These are phyloP conservation scores for Licmophora abbreviata DNA, from an alignment of 108 stramenopile genomes.

Conservation along the genomic window DNA sequence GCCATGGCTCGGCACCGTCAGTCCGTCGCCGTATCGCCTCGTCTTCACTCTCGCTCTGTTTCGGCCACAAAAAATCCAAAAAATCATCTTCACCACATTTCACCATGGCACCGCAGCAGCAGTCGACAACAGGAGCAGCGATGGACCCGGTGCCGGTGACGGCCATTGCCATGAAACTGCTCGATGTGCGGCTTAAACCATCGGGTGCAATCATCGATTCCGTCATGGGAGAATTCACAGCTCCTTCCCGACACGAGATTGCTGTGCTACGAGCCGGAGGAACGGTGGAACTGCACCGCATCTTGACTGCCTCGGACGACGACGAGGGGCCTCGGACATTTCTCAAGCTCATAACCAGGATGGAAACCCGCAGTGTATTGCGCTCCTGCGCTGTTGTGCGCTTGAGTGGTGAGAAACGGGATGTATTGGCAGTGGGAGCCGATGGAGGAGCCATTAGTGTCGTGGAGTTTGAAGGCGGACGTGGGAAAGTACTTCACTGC, in stretches of 20 bases:
- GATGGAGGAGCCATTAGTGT: slow-evolving; percentile 87
- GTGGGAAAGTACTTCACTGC: slow-evolving; percentile 22
- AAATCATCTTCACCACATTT: too few species aligned
- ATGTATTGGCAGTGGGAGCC: slow-evolving; percentile 82
- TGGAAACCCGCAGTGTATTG: slow-evolving; percentile 68
- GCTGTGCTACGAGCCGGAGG: slow-evolving; percentile 58
- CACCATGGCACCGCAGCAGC: too few species aligned
- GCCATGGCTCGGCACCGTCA: too few species aligned
- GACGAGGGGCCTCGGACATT: slow-evolving; percentile 37
- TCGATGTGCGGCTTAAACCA: slow-evolving; percentile 71
- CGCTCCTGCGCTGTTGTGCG: slow-evolving; percentile 69
- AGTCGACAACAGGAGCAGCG: neutral
- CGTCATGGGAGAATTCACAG: slow-evolving; percentile 61
- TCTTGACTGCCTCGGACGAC: slow-evolving; percentile 26
- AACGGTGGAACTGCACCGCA: slow-evolving; percentile 57
- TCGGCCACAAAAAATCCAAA: too few species aligned
- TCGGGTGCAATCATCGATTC: slow-evolving; percentile 45
- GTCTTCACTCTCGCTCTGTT: too few species aligned
- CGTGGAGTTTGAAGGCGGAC: slow-evolving; percentile 57
- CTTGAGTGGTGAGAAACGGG: slow-evolving; percentile 76
- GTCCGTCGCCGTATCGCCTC: too few species aligned
- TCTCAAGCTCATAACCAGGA: slow-evolving; percentile 47
- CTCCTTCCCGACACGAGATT: slow-evolving; percentile 38
- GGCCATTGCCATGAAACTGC: slow-evolving; percentile 55
- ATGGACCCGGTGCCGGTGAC: slow-evolving; percentile 20